Percentiles rank a stretch among this genome's conserved stretches.
Evolutionary conservation across 257 asterid species (phyloP).

Genomic region (Scutellaria barbata): DNA sequence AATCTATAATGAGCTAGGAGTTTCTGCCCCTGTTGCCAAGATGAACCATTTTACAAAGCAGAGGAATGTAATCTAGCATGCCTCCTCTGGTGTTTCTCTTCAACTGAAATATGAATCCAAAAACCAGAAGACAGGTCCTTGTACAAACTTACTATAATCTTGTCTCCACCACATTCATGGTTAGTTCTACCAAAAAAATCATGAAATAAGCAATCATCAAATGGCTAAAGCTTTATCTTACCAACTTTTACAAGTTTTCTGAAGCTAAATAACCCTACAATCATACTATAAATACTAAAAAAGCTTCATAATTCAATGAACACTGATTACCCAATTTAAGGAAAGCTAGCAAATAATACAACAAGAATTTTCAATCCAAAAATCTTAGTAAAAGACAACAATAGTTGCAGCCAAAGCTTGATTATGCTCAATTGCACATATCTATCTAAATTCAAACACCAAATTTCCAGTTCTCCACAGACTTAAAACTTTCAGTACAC

Average conservation of each 20-base stretch:
- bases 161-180: neutral
- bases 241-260: neutral
- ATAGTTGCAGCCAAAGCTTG: neutral
- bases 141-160: neutral
- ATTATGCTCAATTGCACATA: constrained; percentile 28
- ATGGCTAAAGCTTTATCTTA: neutral
- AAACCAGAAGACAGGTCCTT: neutral
- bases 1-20: neutral
- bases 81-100: neutral
- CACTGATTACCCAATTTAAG: constrained; percentile 13
- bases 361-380: constrained; percentile 15
- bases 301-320: neutral
- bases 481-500: constrained; percentile 28
- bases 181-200: neutral
- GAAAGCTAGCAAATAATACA: constrained; percentile 1
- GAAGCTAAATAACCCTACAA: neutral
- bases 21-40: neutral
- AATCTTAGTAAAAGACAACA: neutral
- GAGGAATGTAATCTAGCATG: neutral
- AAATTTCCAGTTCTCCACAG: constrained; percentile 20
- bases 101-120: neutral
- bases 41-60: neutral
- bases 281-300: constrained; percentile 8
- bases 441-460: constrained; percentile 5
- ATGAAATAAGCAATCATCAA: neutral